Percentiles rank a stretch among this genome's conserved stretches.
These are phyloP conservation scores for Pseudogymnoascus verrucosus DNA, from an alignment of 2,329 filamentous ascomycete species.

Conservation along the genomic window DNA sequence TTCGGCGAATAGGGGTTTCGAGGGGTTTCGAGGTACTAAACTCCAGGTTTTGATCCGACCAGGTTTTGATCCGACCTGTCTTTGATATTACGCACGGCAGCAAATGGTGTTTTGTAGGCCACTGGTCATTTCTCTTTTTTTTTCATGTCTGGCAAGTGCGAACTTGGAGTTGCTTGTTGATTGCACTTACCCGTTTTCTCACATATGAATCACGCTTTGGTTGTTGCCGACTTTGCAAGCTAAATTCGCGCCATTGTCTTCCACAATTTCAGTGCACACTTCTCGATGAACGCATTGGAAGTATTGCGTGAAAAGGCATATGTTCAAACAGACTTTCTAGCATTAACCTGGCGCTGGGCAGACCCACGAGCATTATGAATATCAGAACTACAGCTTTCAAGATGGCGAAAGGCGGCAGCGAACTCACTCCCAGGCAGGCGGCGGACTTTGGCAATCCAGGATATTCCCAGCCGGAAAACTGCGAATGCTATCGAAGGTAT, in stretches of 20 bases:
- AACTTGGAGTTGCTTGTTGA: neutral
- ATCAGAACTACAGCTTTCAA: neutral
- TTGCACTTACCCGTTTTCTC: neutral
- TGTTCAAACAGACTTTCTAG: neutral
- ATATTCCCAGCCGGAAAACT: neutral
- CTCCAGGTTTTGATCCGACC: neutral
- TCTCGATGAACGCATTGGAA: neutral
- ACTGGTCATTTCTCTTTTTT: neutral
- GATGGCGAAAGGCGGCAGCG: neutral
- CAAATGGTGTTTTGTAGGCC: neutral
- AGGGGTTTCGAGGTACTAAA: neutral
- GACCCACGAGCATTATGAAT: neutral
- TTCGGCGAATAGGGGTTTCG: neutral
- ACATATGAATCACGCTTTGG: neutral
- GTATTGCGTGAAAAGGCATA: neutral
- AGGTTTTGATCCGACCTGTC: neutral
- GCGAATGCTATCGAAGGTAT: constrained; percentile 3
- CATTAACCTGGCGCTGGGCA: neutral
- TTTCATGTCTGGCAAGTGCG: neutral
- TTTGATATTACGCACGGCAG: neutral
- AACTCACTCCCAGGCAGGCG: neutral
- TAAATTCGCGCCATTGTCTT: neutral
- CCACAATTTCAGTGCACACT: neutral
- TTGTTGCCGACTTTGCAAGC: neutral
- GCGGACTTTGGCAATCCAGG: neutral